These are phyloP conservation scores for Myrmaecium sp. DNA, from an alignment of 2,329 filamentous ascomycete genomes.

Conservation along the genomic window DNA sequence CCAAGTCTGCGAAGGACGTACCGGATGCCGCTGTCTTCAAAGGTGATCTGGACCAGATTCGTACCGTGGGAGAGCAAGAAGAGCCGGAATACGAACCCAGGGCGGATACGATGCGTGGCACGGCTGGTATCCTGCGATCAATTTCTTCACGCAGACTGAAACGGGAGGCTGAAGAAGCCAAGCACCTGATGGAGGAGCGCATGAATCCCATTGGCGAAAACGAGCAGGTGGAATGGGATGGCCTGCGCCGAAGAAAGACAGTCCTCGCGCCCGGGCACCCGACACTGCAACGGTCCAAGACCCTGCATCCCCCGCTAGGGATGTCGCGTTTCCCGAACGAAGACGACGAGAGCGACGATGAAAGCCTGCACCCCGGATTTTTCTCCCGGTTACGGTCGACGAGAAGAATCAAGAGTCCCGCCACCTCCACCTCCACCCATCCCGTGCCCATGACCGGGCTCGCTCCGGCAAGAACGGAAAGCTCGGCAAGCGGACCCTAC, in stretches of 20 bases:
- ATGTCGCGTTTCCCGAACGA: conserved; percentile 70
- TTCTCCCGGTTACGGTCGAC: conserved; percentile 18
- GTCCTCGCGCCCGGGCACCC: conserved; percentile 28
- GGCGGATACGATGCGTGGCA: conserved; percentile 84
- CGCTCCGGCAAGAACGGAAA: conserved; percentile 11
- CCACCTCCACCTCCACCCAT: conserved; percentile 13
- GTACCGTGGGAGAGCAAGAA: conserved; percentile 86
- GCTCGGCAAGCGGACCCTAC: conserved; percentile 5
- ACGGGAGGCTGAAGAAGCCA: conserved; percentile 65
- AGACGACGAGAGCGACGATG: conserved; percentile 31
- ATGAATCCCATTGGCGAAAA: conserved; percentile 65
- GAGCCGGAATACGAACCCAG: conserved; percentile 94
- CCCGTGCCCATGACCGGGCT: conserved; percentile 32
- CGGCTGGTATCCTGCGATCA: conserved; percentile 72
- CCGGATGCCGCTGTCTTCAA: conserved; percentile 84
- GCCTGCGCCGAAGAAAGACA: conserved; percentile 57
- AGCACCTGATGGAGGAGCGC: conserved; percentile 63
- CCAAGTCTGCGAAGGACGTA: conserved; percentile 94
- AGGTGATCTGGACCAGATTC: conserved; percentile 85
- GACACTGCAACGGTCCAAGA: conserved; percentile 27
- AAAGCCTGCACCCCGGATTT: conserved; percentile 31
- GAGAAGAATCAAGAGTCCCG: conserved; percentile 3
- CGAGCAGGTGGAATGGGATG: conserved; percentile 80
- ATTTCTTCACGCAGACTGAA: conserved; percentile 60
- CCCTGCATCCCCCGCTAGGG: conserved; percentile 59